Evolutionary conservation across 164 flowering plant genomes (phyloP), one percentile per base, ranked within the genome.

Genomic region (Santalum album): DNA sequence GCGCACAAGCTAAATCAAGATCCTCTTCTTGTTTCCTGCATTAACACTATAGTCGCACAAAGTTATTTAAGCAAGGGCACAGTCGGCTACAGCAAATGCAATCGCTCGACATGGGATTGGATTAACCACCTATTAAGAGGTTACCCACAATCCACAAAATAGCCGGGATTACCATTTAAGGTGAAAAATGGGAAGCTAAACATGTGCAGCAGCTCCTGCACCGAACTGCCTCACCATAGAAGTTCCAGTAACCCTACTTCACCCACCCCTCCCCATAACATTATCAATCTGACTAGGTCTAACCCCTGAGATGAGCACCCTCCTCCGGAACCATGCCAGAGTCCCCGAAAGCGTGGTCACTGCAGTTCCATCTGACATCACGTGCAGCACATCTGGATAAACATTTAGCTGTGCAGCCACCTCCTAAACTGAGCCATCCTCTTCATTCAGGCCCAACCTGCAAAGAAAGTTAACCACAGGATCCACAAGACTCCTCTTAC

Each of bases 351-450:
- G 71, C 0, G 99, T 96, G 6, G 86, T 90, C 29, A 90, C 81
- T 0, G 99, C 97, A 36, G 99, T 94, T 12, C 99, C 97, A 63
- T 90, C 91, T 10, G 99, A 94, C 97, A 94, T 94, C 4, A 94
- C 90, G 55, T 94, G 97, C n/a, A 94, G 81, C 3, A 86, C 92
- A 58, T 90, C 96, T 0, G 97, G 96, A 44, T 90, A 94, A 7
- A 94, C 88, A 67, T 85, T 87, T 74, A 73, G 87, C 62, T 69
- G 69, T 24, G 90, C 95, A 32, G 95, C 97, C n/a, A 83, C 95
- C 66, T 94, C 99, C 99, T 97, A 94, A 1, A 94, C 87, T 0
- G 87, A 87, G 1, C 95, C 90, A 21, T 97, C 99, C 68, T 90
- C 97, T 63, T 94, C 99, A 62, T 89, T 94, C 34, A 87, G 83